A percentile compares a stretch with the other conserved stretches of the same genome.
Evolutionary conservation across 2,329 filamentous ascomycete genomes (phyloP).

Genomic region (Ceratocystis cacaofunesta): DNA sequence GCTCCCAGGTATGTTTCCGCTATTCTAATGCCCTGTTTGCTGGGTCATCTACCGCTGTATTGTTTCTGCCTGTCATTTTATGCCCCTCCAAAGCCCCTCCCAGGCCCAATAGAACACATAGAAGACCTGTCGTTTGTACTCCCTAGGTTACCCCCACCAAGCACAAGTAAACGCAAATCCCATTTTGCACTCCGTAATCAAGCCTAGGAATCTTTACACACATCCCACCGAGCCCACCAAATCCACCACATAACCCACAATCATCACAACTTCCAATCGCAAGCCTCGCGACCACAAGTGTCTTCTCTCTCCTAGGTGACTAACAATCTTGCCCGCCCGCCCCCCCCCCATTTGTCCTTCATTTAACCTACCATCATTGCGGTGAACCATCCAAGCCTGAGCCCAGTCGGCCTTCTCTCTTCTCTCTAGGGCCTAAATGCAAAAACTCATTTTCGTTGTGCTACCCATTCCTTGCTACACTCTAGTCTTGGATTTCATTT

Average conservation of each 20-base stretch:
- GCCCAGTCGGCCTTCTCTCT: too few species aligned
- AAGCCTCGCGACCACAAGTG: slow-evolving; percentile 1
- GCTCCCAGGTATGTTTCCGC: slow-evolving; percentile 10
- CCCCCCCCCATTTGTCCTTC: too few species aligned
- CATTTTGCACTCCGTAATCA: slow-evolving; percentile 6
- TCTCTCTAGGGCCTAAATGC: neutral
- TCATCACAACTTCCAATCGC: neutral
- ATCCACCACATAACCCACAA: neutral
- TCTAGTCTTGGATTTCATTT: neutral
- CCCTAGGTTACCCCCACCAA: slow-evolving; percentile 4
- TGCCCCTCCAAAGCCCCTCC: slow-evolving; percentile 7
- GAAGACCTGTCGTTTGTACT: neutral
- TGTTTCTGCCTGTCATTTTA: neutral
- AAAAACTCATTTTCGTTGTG: neutral
- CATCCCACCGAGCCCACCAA: neutral
- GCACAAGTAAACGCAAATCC: neutral
- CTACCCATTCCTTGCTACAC: neutral
- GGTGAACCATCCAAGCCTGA: too few species aligned
- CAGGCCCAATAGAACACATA: neutral
- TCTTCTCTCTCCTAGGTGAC: slow-evolving; percentile 3
- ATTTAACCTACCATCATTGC: too few species aligned
- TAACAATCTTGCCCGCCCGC: neutral
- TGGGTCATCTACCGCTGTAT: neutral
- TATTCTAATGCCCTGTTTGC: neutral
- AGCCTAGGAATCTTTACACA: neutral